Base-by-base conservation (phyloP, 2,329 filamentous ascomycete genomes). In the Beauveria asiatica region DNA sequence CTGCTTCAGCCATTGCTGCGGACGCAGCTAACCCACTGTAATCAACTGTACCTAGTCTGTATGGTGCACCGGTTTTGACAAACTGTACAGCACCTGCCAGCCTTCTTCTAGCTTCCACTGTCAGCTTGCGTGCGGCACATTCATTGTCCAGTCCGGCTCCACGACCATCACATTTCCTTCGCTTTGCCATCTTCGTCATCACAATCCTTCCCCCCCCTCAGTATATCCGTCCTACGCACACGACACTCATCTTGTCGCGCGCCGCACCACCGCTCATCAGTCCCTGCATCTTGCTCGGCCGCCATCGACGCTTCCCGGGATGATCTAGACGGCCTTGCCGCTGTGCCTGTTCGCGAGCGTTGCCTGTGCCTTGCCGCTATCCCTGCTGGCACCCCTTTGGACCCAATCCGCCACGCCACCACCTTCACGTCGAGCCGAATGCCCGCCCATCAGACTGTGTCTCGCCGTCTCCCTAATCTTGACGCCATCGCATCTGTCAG, bases 131-230 rank as follows among this genome's bases (percentile, higher is more conserved):
- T 13, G 27, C 25, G 50, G 42, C 13, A n/a, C 53, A 42, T 25
- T 17, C 25, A 30, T 37, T 42, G n/a, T 23, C 39, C 65, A 11
- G 65, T 69, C 68, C 50, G 62, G 51, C 64, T 60, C 59, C 33
- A 45, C 54, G 48, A 9, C 67, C 67, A 64, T 50, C 61, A 42
- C 59, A 61, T 67, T 33, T 65, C 66, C 44, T 54, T 50, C 54
- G 59, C n/a, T 60, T 55, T 57, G 30, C 42, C 44, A 41, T 37
- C 59, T 50, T 33, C 55, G 39, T 37, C 62, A 33, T 44, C 56
- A 17, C 39, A 25, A 41, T 50, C 30, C 13, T 17, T 51, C 27
- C 23, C 11, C 17, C 52, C 8, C 25, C 25, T 13, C 45, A 52
- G 17, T 60, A 60, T 37, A 3, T 60, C 61, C 33, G 48, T 52